These are phyloP conservation scores for Metschnikowia shivogae DNA, from an alignment of 805 yeast species.

Conservation along the genomic window DNA sequence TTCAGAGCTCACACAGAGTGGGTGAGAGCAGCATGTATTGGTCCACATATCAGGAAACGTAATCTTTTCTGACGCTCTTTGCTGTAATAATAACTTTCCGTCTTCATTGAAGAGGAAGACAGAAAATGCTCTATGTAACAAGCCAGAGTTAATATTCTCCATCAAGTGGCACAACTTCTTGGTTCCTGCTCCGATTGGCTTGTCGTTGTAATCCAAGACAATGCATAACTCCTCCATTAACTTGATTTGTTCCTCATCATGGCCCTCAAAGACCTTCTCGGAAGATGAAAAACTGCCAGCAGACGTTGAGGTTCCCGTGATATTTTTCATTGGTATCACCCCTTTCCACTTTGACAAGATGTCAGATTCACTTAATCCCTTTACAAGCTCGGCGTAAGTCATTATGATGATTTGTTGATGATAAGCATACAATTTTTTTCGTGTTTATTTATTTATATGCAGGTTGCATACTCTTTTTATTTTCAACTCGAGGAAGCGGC, in stretches of 20 bases:
- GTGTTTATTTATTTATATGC: background rate
- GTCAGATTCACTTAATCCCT: constrained; percentile 43
- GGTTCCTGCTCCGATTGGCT: constrained; percentile 88
- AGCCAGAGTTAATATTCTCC: constrained; percentile 80
- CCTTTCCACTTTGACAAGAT: constrained; percentile 61
- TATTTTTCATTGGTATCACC: constrained; percentile 56
- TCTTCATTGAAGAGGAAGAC: constrained; percentile 86
- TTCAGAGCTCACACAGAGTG: constrained; percentile 78
- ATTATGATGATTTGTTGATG: background rate
- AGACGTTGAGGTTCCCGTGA: constrained; percentile 55
- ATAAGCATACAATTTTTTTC: background rate
- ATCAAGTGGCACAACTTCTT: constrained; percentile 86
- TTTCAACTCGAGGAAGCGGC: too few relatives aligned
- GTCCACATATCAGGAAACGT: constrained; percentile 98
- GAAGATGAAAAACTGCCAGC: constrained; percentile 14
- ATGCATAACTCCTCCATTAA: constrained; percentile 97
- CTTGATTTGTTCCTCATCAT: constrained; percentile 89
- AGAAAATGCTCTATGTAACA: constrained; percentile 92
- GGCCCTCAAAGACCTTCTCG: constrained; percentile 65
- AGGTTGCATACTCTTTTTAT: background rate
- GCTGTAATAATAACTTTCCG: constrained; percentile 78
- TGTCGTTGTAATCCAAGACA: constrained; percentile 83
- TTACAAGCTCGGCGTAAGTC: constrained; percentile 51
- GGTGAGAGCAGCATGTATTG: constrained; percentile 98
- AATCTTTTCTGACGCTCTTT: constrained; percentile 93